phyloP scores from a whole-genome alignment of 148 eudicot species.

The Rhododendron williamsianum region DNA sequence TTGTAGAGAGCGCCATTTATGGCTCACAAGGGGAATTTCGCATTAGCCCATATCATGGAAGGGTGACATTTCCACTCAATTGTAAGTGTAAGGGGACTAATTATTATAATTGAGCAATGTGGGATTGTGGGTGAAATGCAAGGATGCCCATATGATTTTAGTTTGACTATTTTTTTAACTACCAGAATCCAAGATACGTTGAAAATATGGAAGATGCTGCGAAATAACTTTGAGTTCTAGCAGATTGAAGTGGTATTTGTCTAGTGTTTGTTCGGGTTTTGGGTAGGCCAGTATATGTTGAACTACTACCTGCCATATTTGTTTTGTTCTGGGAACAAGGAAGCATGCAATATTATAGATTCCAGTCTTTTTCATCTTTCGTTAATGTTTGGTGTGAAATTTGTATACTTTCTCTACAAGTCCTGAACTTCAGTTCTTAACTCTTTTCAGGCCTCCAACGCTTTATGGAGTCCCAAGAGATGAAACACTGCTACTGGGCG shows the following conservation, averaged over 20 bases:
- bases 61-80: background rate
- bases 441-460: slow-evolving; percentile 69
- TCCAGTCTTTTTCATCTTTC: background rate
- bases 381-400: background rate
- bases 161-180: background rate
- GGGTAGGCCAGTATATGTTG: background rate
- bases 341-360: background rate
- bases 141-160: background rate
- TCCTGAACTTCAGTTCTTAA: background rate
- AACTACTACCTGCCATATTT: background rate
- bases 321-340: background rate
- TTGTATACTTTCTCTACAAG: background rate
- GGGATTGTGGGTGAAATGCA: background rate
- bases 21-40: background rate
- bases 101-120: background rate
- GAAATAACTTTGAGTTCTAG: background rate
- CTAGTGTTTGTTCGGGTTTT: background rate
- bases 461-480: slow-evolving; percentile 87
- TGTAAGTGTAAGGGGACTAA: background rate
- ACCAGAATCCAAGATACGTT: background rate
- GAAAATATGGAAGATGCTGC: background rate
- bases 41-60: background rate
- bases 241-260: background rate
- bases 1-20: background rate
- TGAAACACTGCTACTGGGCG: slow-evolving; percentile 64